Conservation (phyloP, 2,329 filamentous ascomycete species). For the Trichoderma sp. region DNA sequence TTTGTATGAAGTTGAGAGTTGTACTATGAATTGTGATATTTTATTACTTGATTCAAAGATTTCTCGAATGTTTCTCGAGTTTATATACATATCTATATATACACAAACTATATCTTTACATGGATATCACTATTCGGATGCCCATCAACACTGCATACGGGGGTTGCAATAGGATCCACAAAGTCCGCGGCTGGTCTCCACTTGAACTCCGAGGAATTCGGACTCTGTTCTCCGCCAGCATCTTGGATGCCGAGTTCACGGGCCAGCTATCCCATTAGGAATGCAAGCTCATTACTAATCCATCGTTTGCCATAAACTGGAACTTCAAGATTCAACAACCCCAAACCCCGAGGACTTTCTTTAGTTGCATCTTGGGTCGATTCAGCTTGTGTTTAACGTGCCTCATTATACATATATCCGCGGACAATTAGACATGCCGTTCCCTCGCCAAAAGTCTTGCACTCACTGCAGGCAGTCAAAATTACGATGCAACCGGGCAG, state of each 20-base stretch:
- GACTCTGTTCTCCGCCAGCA: background rate
- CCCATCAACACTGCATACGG: background rate
- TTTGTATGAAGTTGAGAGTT: background rate
- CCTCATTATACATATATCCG: background rate
- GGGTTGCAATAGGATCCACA: background rate
- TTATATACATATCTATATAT: background rate
- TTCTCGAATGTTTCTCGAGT: background rate
- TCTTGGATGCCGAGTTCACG: background rate
- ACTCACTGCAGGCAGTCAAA: conserved; percentile 4
- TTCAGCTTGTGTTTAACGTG: background rate
- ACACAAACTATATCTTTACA: background rate
- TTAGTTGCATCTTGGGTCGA: background rate
- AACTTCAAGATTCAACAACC: background rate
- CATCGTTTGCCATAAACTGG: background rate
- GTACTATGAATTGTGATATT: background rate
- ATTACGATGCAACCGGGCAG: background rate
- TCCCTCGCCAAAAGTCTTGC: conserved; percentile 11
- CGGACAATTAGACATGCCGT: background rate
- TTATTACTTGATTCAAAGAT: background rate
- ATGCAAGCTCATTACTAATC: background rate
- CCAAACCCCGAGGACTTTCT: background rate
- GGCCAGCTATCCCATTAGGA: background rate
- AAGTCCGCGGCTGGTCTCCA: conserved; percentile 6
- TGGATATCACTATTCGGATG: background rate
- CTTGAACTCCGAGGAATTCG: conserved; percentile 6